These are phyloP conservation scores for Pleurotus giganteus DNA, from an alignment of 768 basidiomycete genomes.

Conservation along the genomic window DNA sequence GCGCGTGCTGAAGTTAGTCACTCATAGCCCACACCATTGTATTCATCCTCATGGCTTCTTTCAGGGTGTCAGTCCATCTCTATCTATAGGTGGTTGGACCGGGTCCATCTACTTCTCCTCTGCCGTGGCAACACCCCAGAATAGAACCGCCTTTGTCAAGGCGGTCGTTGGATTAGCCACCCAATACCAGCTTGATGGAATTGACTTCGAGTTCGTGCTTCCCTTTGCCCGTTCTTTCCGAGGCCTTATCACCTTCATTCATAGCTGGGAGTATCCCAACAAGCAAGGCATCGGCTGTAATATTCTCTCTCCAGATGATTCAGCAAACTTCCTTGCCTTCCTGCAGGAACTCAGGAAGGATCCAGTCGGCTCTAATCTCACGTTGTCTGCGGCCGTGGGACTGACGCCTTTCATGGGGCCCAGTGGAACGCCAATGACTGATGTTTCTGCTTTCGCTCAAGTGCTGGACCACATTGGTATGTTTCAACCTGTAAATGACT, in stretches of 20 bases:
- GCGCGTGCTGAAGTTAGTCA: constrained; percentile 40
- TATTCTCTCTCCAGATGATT: constrained; percentile 55
- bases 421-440: constrained; percentile 53
- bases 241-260: not conserved
- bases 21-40: not conserved
- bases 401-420: constrained; percentile 38
- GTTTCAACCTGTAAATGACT: not conserved
- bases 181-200: constrained; percentile 56
- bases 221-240: not conserved
- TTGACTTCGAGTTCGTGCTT: constrained; percentile 49
- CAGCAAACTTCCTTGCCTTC: constrained; percentile 77
- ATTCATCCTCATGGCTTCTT: not conserved
- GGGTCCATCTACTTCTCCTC: constrained; percentile 64
- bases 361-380: constrained; percentile 51
- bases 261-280: constrained; percentile 87
- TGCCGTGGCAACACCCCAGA: constrained; percentile 53
- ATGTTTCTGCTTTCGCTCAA: constrained; percentile 72
- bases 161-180: constrained; percentile 50
- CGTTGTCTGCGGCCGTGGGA: constrained; percentile 49
- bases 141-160: constrained; percentile 63
- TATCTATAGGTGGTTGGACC: constrained; percentile 72
- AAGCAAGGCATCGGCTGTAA: constrained; percentile 74
- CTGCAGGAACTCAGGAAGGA: constrained; percentile 66
- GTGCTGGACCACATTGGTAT: constrained; percentile 49
- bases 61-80: constrained; percentile 55